Base-by-base conservation (phyloP, 2,329 filamentous ascomycete genomes). In the Seiridium cupressi region DNA sequence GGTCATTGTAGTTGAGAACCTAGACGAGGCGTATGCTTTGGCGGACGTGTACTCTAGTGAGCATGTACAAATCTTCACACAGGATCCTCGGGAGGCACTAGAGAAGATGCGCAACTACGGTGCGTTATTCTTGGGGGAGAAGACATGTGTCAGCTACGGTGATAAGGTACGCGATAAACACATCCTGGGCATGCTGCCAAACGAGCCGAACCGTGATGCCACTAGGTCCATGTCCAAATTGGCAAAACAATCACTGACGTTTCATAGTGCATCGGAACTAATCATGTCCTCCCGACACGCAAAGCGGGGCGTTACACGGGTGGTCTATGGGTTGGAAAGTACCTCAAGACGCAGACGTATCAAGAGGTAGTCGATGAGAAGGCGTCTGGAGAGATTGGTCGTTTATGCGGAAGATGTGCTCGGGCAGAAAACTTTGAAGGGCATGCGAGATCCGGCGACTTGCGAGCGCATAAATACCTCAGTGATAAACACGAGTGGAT, bases 321-420 rank as follows among this genome's bases (percentile, higher is more conserved):
- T 2, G 81, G 81, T 1, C 71, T 84, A 3, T 84, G 81, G 81
- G 81, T 84, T 2, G 81, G 81, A n/a, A 84, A 84, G 66, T 84
- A 75, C 62, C 70, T 84, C 13, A 74, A 76, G 40, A 84, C 81
- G 0, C 72, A 76, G n/a, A 84, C 82, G 0, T 84, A 84, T 63
- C 81, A 84, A 64, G 80, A 83, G 61, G 80, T 84, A 0, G 70
- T 66, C 1, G 69, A 70, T 4, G 66, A 72, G 3, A 67, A 77
- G 55, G 78, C 76, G 10, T 82, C 79, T 65, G 81, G 77, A 0
- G 69, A 81, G 61, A 70, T 84, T 3, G 82, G 81, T 0, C 66
- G 72, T 3, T 69, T 84, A 1, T 84, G 82, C 63, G 81, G 78
- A 1, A 69, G 81, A 1, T 76, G 78, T 13, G 78, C 82, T 1